A percentile compares a stretch with the other conserved stretches of the same genome.
These are phyloP conservation scores for Pezicula radicicola DNA, from an alignment of 2,329 filamentous ascomycete genomes.

Conservation along the genomic window DNA sequence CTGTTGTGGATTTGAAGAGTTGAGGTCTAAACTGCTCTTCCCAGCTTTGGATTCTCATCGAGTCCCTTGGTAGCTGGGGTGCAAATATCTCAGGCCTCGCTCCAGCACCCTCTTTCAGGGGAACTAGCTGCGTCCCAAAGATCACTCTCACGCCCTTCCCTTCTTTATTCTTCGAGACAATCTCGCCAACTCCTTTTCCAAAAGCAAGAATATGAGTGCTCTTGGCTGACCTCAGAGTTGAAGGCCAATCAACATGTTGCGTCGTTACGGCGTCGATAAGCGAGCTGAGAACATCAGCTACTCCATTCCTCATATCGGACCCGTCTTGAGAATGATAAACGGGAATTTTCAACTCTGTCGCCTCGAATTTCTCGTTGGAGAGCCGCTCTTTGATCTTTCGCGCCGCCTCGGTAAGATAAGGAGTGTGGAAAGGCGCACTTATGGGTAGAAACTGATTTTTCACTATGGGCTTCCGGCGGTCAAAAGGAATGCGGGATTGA, in stretches of 20 bases:
- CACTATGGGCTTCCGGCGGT: slow-evolving; percentile 26
- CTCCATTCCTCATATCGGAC: slow-evolving; percentile 20
- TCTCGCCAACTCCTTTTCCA: slow-evolving; percentile 27
- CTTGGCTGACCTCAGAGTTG: slow-evolving; percentile 18
- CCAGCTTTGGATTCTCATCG: slow-evolving; percentile 40
- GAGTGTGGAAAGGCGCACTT: slow-evolving; percentile 37
- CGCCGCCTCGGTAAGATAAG: slow-evolving; percentile 27
- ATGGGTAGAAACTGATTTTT: slow-evolving; percentile 34
- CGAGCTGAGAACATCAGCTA: slow-evolving; percentile 10
- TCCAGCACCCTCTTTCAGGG: slow-evolving; percentile 70
- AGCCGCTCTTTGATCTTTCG: slow-evolving; percentile 18
- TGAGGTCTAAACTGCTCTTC: slow-evolving; percentile 1
- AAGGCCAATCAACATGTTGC: slow-evolving; percentile 24
- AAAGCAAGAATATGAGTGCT: slow-evolving; percentile 32
- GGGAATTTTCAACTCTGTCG: slow-evolving; percentile 41
- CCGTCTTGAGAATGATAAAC: slow-evolving; percentile 31
- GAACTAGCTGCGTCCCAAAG: slow-evolving; percentile 74
- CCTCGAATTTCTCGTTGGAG: slow-evolving; percentile 18
- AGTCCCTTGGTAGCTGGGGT: slow-evolving; percentile 51
- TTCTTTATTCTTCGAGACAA: slow-evolving; percentile 26
- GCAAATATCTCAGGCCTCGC: slow-evolving; percentile 81
- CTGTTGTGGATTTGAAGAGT: neutral
- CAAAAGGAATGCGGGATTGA: slow-evolving; percentile 28
- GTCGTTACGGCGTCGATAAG: slow-evolving; percentile 25
- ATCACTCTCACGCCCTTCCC: slow-evolving; percentile 30